Percentiles rank a stretch among this genome's conserved stretches.
phyloP scores from a whole-genome alignment of 2,329 filamentous ascomycete genomes.

The Hypoxylon sp. region DNA sequence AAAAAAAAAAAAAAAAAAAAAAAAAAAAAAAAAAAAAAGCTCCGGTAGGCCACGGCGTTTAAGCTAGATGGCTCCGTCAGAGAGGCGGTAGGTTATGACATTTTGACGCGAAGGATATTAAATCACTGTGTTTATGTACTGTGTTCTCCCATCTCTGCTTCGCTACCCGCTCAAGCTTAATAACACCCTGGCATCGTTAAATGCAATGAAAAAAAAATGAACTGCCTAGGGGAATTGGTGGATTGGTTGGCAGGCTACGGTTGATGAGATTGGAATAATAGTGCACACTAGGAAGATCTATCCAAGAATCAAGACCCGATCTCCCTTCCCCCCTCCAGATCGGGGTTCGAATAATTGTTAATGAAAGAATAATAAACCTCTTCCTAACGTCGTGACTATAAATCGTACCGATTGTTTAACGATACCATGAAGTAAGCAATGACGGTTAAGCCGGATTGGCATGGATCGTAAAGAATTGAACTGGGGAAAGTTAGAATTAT shows the following conservation, averaged over 20 bases:
- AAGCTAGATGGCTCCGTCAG: background rate
- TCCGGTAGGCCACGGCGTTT: constrained; percentile 17
- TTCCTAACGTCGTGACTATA: background rate
- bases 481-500: background rate
- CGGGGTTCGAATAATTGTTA: background rate
- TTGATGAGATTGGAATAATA: constrained; percentile 37
- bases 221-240: constrained; percentile 14
- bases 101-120: constrained; percentile 1
- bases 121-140: constrained; percentile 23
- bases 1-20: no score
- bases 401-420: background rate
- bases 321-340: no score
- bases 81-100: constrained; percentile 4
- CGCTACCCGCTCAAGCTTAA: constrained; percentile 24
- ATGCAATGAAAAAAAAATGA: constrained; percentile 14
- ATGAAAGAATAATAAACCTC: background rate
- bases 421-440: background rate
- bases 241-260: constrained; percentile 36
- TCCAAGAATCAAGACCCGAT: background rate
- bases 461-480: background rate
- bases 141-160: constrained; percentile 30
- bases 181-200: constrained; percentile 10
- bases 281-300: constrained; percentile 1
- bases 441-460: background rate
- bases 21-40: constrained; percentile 2